Evolutionary conservation across 2,329 filamentous ascomycete species (phyloP), one percentile per base, ranked within the genome.

Genomic region (Tolypocladium tropicale): DNA sequence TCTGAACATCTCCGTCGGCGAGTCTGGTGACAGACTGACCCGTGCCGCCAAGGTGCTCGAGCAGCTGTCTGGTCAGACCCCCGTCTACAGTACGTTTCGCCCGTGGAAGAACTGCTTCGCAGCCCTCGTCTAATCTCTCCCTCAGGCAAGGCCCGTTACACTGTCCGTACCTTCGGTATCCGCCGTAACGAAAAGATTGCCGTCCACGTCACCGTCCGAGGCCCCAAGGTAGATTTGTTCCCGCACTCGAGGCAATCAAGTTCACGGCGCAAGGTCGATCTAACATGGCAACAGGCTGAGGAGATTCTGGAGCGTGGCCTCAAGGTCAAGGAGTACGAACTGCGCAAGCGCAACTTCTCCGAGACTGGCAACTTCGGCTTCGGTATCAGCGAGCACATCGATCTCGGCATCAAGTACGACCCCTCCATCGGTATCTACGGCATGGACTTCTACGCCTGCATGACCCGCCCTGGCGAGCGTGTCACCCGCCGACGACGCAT

Each of bases 381-480:
- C 85, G 94, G 94, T 83, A 99, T 99, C 84, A 91, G 84, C 82
- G 94, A 99, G 83, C 94, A 99, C 89, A 99, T 99, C 80, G 94
- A 99, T 85, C 85, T 99, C 72, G 94, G 94, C 74, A 99, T 99
- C 90, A 99, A 99, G 88, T 96, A 96, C 83, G 92, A 96, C 82
- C 92, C 92, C 64, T 88, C 84, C 64, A 96, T 96, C 70, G 92
- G 92, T 86, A 96, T 96, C 78, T 96, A 96, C 84, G 92, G 94
- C 77, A 99, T 99, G 94, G 94, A 99, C 82, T 99, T 99, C 82
- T 99, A 96, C 89, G 92, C 88, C 89, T 97, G 93, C 90, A 99
- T 99, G 94, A 96, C 91, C 83, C 92, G 94, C 73, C 94, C 93
- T 71, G 94, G 94, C 81, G 92, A 96, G 85, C 92, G 94, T 76